Base-by-base conservation (phyloP, 371 early-diverging fungal genomes). In the Circinella minor region DNA sequence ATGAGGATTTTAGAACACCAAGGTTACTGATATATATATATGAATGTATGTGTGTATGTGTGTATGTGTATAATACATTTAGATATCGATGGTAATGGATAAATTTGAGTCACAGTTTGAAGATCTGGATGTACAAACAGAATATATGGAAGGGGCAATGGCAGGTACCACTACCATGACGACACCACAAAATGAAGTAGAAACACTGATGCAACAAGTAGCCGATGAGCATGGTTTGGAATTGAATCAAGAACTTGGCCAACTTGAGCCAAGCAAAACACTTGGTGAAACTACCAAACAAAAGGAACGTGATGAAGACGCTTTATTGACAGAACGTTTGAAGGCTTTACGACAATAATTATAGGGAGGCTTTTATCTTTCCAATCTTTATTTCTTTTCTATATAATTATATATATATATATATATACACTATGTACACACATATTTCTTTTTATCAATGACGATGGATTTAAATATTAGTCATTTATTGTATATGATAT, bases 221-320 rank as follows among this genome's bases (percentile, higher is more conserved):
- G 98, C 97, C 39, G 98, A 98, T 71, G 95, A 96, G 73, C 92
- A 94, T 76, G 96, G 96, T 3, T 75, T 98, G 67, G 96, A 95
- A 76, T 77, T 96, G 65, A 92, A 92, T 63, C 80, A 85, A 39
- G 79, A 80, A 61, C 77, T 92, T 43, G 80, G 81, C 37, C 81
- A 81, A 60, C 73, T 89, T 17, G 83, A 79, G 10, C 84, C 83
- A 27, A 81, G 86, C 68, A 72, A 64, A 20, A 49, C 55, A 36
- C 70, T 75, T 59, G 71, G 66, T 46, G 74, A 74, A 37, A 49
- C 70, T 14, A 27, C 27, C 27, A 73, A 81, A 46, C 71, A 76
- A 55, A 73, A 77, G 63, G 76, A 77, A 65, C 73, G 70, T 43
- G 76, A 76, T 46, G 79, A 75, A 66, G 79, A 76, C 63, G 74